Evolutionary conservation across 257 asterid species (phyloP).

Genomic region (Catharanthus roseus): DNA sequence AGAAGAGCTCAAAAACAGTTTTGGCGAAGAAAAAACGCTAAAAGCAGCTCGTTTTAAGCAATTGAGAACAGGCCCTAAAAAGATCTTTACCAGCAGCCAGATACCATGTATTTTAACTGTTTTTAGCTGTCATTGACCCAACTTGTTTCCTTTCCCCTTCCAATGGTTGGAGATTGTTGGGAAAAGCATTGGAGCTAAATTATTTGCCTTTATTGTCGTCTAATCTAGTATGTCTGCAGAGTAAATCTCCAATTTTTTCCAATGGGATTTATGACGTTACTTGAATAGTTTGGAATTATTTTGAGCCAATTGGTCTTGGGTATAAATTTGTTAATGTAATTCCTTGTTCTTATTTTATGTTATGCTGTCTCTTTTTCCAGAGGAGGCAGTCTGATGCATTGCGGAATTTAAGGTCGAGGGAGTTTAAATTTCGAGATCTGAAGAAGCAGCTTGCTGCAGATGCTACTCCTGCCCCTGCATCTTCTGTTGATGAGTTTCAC

Average conservation of each 20-base stretch:
- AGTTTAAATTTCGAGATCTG: constrained; percentile 49
- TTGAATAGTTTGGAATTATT: background rate
- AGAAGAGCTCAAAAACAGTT: too few relatives aligned
- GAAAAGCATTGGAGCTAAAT: background rate
- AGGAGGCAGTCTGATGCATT: constrained; percentile 43
- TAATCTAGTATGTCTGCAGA: background rate
- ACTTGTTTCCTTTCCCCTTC: background rate
- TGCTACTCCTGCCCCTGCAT: constrained; percentile 44
- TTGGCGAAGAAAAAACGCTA: too few relatives aligned
- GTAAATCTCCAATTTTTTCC: background rate
- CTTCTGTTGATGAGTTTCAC: constrained; percentile 63
- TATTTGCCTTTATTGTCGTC: background rate
- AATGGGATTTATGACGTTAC: background rate
- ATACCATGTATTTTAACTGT: background rate
- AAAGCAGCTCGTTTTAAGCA: too few relatives aligned
- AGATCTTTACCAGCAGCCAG: background rate
- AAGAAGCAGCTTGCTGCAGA: constrained; percentile 48
- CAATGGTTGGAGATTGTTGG: background rate
- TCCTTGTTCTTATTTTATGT: constrained; percentile 11
- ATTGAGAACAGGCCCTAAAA: background rate
- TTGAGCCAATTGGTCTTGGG: background rate
- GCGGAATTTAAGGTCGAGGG: constrained; percentile 48
- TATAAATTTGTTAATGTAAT: background rate
- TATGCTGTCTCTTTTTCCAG: constrained; percentile 33
- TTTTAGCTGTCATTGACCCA: background rate